Percentiles rank a stretch among this genome's conserved stretches.
These are phyloP conservation scores for Dipodascopsis uninucleata DNA, from an alignment of 805 yeast species.

Conservation along the genomic window DNA sequence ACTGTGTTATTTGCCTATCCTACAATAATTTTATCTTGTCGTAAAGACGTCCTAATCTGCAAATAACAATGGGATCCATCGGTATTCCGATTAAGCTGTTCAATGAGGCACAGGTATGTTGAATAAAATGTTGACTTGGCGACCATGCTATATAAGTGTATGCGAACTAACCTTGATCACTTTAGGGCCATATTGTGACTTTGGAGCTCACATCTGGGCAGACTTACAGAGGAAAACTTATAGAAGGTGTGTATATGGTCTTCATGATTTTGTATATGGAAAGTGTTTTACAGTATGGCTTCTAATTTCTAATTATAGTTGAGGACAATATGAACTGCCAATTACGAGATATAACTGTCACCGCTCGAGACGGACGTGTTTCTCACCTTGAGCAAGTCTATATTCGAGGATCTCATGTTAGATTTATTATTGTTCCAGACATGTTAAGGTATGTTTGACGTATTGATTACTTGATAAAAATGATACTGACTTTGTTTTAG, in stretches of 20 bases:
- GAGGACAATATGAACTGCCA: conserved; percentile 96
- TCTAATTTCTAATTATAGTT: conserved; percentile 29
- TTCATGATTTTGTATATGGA: neutral
- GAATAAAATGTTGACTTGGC: too few relatives aligned
- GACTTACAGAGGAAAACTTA: conserved; percentile 78
- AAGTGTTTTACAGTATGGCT: neutral
- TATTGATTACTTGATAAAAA: neutral
- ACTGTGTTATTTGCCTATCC: too few relatives aligned
- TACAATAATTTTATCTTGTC: too few relatives aligned
- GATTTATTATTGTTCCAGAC: conserved; percentile 84
- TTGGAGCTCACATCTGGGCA: conserved; percentile 83
- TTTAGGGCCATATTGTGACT: conserved; percentile 76
- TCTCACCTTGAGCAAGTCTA: conserved; percentile 79
- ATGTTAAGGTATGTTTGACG: conserved; percentile 47
- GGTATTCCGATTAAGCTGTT: conserved; percentile 83
- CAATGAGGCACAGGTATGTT: conserved; percentile 67
- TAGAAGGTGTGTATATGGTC: conserved; percentile 54
- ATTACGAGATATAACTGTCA: conserved; percentile 72
- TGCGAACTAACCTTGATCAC: neutral
- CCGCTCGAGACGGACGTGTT: conserved; percentile 70
- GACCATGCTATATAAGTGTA: too few relatives aligned
- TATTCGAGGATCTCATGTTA: conserved; percentile 85
- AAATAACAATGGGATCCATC: conserved; percentile 61
- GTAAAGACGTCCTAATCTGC: too few relatives aligned
- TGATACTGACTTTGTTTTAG: conserved; percentile 26